phyloP scores from a whole-genome alignment of 2,329 filamentous ascomycete species.

The Apiospora koreana region DNA sequence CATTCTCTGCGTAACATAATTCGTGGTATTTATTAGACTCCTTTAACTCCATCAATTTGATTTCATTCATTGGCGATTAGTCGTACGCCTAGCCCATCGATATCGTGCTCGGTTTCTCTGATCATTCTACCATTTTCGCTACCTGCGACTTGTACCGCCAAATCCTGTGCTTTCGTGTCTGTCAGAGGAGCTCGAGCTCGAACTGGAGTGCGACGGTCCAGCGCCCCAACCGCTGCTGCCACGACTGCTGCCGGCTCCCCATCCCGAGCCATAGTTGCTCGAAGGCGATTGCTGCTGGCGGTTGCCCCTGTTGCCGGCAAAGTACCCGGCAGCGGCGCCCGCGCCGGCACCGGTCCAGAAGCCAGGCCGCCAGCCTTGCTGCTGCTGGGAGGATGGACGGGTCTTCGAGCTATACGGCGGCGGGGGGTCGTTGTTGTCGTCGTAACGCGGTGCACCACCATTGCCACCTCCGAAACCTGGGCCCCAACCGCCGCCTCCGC shows the following conservation, averaged over 20 bases:
- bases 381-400: conserved; percentile 26
- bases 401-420: conserved; percentile 54
- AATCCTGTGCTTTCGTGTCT: conserved; percentile 72
- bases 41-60: not conserved
- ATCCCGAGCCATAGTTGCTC: conserved; percentile 29
- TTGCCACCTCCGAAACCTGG: conserved; percentile 34
- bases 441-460: conserved; percentile 13
- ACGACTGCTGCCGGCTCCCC: conserved; percentile 34
- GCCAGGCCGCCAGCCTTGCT: conserved; percentile 66
- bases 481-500: conserved; percentile 43
- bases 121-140: conserved; percentile 10
- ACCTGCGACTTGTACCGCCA: conserved; percentile 66
- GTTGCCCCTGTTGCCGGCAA: conserved; percentile 54
- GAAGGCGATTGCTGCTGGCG: conserved; percentile 30
- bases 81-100: not conserved
- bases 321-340: conserved; percentile 70
- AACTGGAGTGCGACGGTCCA: conserved; percentile 36
- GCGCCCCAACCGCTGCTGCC: conserved; percentile 28
- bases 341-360: conserved; percentile 72
- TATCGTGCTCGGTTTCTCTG: not conserved
- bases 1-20: not conserved
- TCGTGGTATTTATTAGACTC: not conserved
- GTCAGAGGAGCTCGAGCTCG: conserved; percentile 40
- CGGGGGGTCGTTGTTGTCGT: conserved; percentile 49
- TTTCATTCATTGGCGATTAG: not conserved